Conservation (phyloP, 805 yeast species). For the Wickerhamomyces strasburgensis region DNA sequence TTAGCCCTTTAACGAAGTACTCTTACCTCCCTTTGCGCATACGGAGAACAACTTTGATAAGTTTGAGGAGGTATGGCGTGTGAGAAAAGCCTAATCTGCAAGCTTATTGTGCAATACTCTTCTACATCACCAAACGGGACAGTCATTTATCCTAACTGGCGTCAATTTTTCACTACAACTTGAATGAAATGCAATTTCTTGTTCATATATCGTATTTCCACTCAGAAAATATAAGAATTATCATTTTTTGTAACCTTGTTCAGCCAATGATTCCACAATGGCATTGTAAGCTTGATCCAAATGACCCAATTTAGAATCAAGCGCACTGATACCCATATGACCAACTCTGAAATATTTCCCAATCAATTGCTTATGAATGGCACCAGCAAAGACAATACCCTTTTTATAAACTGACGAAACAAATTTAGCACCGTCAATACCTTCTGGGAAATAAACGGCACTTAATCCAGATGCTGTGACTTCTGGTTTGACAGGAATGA, state of each 20-base stretch:
- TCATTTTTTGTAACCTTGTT: conserved; percentile 30
- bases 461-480: conserved; percentile 86
- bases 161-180: neutral
- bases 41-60: too few relatives aligned
- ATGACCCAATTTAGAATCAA: conserved; percentile 50
- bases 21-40: too few relatives aligned
- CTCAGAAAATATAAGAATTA: neutral
- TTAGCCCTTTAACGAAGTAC: too few relatives aligned
- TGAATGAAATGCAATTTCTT: neutral
- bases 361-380: conserved; percentile 76
- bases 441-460: conserved; percentile 78
- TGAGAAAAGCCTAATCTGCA: too few relatives aligned
- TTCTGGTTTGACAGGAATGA: conserved; percentile 52
- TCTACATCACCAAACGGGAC: neutral
- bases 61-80: too few relatives aligned
- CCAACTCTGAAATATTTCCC: conserved; percentile 89
- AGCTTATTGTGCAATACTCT: too few relatives aligned
- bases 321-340: conserved; percentile 87
- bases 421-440: conserved; percentile 62
- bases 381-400: conserved; percentile 82
- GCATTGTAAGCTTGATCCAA: conserved; percentile 44
- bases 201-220: neutral
- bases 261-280: conserved; percentile 38
- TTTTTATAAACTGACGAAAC: conserved; percentile 49
- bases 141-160: neutral